Percentiles rank a stretch among this genome's conserved stretches.
Conservation (phyloP, 2,329 filamentous ascomycete genomes). For the Trichoderma pleuroti region DNA sequence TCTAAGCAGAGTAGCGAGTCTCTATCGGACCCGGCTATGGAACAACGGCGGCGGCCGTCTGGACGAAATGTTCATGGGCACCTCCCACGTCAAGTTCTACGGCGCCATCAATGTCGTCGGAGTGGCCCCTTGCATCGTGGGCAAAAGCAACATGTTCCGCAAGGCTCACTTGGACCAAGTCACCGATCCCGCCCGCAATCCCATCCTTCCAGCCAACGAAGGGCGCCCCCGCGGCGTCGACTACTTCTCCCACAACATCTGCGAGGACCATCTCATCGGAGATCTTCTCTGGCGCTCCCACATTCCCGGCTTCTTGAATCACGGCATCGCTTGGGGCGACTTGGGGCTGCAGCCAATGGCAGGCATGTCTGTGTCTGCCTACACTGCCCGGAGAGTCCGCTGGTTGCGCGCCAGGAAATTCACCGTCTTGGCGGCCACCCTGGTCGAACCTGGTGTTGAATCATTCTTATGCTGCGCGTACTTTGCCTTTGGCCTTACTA, state of each 20-base stretch:
- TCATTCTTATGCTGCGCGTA: constrained; percentile 79
- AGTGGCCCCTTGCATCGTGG: constrained; percentile 87
- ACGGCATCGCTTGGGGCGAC: constrained; percentile 80
- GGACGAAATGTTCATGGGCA: constrained; percentile 93
- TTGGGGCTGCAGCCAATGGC: constrained; percentile 86
- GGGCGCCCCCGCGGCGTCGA: constrained; percentile 68
- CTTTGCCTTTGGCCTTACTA: constrained; percentile 74
- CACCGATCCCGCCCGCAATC: constrained; percentile 49
- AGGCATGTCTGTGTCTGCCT: constrained; percentile 72
- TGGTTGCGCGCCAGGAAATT: constrained; percentile 95
- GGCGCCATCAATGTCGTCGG: constrained; percentile 91
- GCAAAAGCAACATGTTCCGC: constrained; percentile 98
- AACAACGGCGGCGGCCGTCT: constrained; percentile 70
- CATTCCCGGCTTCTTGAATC: constrained; percentile 66
- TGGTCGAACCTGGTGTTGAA: constrained; percentile 91
- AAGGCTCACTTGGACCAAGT: constrained; percentile 81
- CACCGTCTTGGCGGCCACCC: constrained; percentile 81
- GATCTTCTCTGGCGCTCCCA: constrained; percentile 80
- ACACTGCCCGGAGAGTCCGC: constrained; percentile 74
- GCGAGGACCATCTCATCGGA: constrained; percentile 94
- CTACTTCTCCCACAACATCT: constrained; percentile 93
- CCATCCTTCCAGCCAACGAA: constrained; percentile 38
- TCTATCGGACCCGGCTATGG: constrained; percentile 28
- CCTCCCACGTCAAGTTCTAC: constrained; percentile 95
- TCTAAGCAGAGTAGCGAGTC: constrained; percentile 28